Percentiles rank a stretch among this genome's conserved stretches.
phyloP scores from a whole-genome alignment of 306 rosid genomes.

The Casuarina equisetifolia region DNA sequence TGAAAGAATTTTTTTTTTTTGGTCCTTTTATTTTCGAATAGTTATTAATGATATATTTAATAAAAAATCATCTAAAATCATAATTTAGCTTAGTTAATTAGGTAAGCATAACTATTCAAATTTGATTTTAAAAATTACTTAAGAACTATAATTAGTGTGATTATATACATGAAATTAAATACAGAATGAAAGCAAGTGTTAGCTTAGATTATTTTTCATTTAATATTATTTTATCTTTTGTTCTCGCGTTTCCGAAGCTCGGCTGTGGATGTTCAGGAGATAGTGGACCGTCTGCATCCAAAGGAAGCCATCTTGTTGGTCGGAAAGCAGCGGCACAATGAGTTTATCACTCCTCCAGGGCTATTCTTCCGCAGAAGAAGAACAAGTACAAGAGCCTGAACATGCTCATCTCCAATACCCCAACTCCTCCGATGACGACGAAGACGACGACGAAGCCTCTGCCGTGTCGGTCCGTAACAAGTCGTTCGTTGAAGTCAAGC shows the following conservation, averaged over 20 bases:
- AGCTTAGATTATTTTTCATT: no score
- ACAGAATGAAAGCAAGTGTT: no score
- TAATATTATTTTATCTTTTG: no score
- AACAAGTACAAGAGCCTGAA: conserved; percentile 13
- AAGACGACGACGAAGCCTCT: conserved; percentile 21
- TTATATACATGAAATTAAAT: no score
- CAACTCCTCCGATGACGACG: conserved; percentile 40
- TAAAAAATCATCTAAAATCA: no score
- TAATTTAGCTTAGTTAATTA: no score
- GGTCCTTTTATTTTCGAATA: no score
- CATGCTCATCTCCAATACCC: conserved; percentile 14
- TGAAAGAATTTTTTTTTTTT: no score
- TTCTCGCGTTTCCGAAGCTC: not conserved
- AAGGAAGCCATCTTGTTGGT: not conserved
- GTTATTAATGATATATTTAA: no score
- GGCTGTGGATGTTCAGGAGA: not conserved
- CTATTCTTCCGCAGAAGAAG: conserved; percentile 61
- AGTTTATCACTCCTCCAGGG: conserved; percentile 84
- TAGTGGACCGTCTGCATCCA: not conserved
- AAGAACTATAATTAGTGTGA: no score
- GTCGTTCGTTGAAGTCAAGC: conserved; percentile 66
- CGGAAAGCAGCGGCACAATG: conserved; percentile 37
- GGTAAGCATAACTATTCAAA: no score
- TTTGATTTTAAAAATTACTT: no score
- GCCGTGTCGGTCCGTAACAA: conserved; percentile 46